Base-by-base conservation (phyloP, 73 alveolate species). In the Effrenium voratum region DNA sequence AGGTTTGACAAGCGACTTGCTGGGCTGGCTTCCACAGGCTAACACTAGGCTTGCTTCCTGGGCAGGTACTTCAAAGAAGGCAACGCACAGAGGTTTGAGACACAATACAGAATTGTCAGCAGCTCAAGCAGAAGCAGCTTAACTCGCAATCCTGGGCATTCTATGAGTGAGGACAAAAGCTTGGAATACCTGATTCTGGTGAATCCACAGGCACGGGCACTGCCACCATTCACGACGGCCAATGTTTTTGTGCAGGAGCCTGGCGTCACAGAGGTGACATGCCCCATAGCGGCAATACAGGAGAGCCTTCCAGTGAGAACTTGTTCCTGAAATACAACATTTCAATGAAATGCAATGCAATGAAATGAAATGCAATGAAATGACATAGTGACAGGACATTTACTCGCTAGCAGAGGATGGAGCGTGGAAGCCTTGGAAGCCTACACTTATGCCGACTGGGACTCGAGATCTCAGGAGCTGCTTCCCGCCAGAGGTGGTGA, bases 41-140 rank as follows among this genome's bases (percentile, higher is more conserved):
- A n/a, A n/a, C n/a, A n/a, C n/a, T n/a, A n/a, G 34, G 26, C 5
- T 66, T 66, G 45, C 32, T 26, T 8, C 19, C 43, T 32, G 2
- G 77, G 16, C 44, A 84, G 93, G 93, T 84, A 84, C 93, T 84
- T 84, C 77, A 84, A 84, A 84, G 93, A 84, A 84, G 93, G 93
- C 55, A 84, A 77, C 44, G 93, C 93, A 40, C 72, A 55, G 38
- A 55, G 93, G 52, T 84, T 84, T 40, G 93, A 49, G 93, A 84
- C 93, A 26, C 93, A 84, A 79, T 84, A 84, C 52, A 77, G 93
- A 30, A 84, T 84, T 47, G 93, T n/a, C 73, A 3, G 57, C 2
- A 55, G 34, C 93, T 59, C 79, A 52, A 19, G 63, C 26, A 52
- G 19, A 52, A 19, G 36, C 60, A 44, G 87, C 8, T 8, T 52